A percentile compares a stretch with the other conserved stretches of the same genome.
Evolutionary conservation across 768 basidiomycete species (phyloP).

Genomic region (Naganishia friedmannii): DNA sequence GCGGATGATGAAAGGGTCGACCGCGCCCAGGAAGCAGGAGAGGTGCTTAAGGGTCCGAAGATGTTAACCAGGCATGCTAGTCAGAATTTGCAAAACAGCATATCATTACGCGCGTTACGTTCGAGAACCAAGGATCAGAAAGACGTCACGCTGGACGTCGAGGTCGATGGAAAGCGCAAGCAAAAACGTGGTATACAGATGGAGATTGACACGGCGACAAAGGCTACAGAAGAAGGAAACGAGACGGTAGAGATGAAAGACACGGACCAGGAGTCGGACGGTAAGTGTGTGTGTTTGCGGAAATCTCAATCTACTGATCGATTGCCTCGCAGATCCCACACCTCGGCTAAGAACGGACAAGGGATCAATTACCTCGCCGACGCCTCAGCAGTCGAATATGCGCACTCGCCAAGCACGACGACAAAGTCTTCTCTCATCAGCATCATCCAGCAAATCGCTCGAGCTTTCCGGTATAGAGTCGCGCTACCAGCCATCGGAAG

Average conservation of each 20-base stretch:
- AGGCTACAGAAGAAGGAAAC: background rate
- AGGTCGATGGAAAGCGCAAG: background rate
- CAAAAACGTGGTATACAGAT: background rate
- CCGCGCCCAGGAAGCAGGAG: background rate
- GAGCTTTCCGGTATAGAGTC: background rate
- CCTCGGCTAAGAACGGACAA: conserved; percentile 3
- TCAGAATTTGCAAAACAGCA: conserved; percentile 11
- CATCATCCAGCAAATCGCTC: conserved; percentile 5
- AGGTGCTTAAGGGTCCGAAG: background rate
- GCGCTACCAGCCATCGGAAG: background rate
- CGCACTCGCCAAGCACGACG: conserved; percentile 13
- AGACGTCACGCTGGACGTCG: background rate
- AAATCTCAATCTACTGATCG: background rate
- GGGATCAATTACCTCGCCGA: background rate
- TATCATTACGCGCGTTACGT: background rate
- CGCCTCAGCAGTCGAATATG: conserved; percentile 1
- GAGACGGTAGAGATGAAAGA: conserved; percentile 12
- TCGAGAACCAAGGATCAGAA: conserved; percentile 3
- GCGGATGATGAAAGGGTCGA: conserved; percentile 18
- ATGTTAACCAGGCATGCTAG: background rate
- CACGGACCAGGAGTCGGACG: conserved; percentile 9
- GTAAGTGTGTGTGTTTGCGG: background rate
- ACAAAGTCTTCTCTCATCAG: conserved; percentile 3
- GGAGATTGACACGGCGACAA: background rate
- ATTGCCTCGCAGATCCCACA: background rate